Evolutionary conservation across 2,329 filamentous ascomycete genomes (phyloP).

Genomic region (Botrytis sinoallii): DNA sequence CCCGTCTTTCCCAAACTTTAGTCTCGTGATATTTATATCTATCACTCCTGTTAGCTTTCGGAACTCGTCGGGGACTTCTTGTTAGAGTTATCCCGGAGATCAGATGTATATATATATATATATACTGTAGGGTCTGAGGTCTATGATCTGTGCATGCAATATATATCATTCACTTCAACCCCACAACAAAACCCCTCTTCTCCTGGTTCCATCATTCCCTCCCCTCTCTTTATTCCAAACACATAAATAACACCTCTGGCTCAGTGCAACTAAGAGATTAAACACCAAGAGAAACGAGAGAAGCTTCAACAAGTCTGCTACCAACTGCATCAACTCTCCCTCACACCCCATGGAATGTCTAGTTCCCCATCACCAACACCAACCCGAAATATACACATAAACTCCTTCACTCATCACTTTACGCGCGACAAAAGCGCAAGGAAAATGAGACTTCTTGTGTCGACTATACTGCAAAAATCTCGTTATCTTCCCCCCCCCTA

Average conservation of each 20-base stretch:
- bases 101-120: background rate
- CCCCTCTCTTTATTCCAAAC: background rate
- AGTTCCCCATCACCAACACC: background rate
- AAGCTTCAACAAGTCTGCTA: background rate
- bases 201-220: too few species aligned
- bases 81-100: background rate
- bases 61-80: rapidly evolving
- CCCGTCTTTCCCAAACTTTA: too few species aligned
- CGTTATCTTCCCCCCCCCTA: background rate
- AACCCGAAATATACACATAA: background rate
- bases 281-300: too few species aligned
- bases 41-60: background rate
- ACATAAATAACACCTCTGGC: background rate
- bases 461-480: background rate
- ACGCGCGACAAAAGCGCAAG: background rate
- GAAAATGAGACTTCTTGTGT: background rate
- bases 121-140: background rate
- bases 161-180: background rate
- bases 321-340: background rate
- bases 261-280: background rate
- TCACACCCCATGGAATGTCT: background rate
- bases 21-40: too few species aligned
- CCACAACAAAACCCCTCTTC: background rate
- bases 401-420: background rate
- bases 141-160: background rate